Evolutionary conservation across 2,329 filamentous ascomycete species (phyloP), one percentile per base, ranked within the genome.

Genomic region (Ambrosiella beaveri): DNA sequence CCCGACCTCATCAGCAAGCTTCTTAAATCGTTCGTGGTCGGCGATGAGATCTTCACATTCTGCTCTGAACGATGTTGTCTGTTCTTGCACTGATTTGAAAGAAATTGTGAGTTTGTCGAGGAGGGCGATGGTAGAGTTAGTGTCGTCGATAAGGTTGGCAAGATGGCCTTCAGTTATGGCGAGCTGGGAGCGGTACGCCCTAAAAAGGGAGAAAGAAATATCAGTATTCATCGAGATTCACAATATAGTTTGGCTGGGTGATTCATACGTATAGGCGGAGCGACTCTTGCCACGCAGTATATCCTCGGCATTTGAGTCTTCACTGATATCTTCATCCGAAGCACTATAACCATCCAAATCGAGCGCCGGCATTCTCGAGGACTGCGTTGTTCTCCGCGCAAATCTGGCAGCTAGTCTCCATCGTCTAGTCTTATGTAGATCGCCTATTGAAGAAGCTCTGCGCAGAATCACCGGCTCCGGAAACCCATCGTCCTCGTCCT

Each of bases 41-140:
- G 79, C 75, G 37, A 97, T 73, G 1, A 98, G 76, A 59, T 88
- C 86, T 67, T 96, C 88, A 70, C 93, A 98, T 69, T 95, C 89
- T 52, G 85, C 81, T 67, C 90, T 87, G 72, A 98, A 97, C 12
- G 86, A 84, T n/a, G 85, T 87, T 0, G 93, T 98, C 71, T 97
- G 91, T 8, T 80, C 75, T 65, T 96, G 89, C 54, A 98, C 91
- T 0, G 84, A 76, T 63, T 84, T 83, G 72, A 98, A 98, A 4
- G 90, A 91, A 64, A 84, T 80, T 12, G 90, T 90, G 13, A 98
- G 76, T 0, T 79, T 82, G 13, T 86, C 84, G 36, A 98, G 76
- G 15, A 94, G 75, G 49, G 82, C 76, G 44, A 98, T 75, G 0
- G 89, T 85, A 15, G 78, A 78, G 57, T 86, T 80, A 1, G 91